Evolutionary conservation across 2,329 filamentous ascomycete species (phyloP).

Genomic region (Lecanicillium sp.): DNA sequence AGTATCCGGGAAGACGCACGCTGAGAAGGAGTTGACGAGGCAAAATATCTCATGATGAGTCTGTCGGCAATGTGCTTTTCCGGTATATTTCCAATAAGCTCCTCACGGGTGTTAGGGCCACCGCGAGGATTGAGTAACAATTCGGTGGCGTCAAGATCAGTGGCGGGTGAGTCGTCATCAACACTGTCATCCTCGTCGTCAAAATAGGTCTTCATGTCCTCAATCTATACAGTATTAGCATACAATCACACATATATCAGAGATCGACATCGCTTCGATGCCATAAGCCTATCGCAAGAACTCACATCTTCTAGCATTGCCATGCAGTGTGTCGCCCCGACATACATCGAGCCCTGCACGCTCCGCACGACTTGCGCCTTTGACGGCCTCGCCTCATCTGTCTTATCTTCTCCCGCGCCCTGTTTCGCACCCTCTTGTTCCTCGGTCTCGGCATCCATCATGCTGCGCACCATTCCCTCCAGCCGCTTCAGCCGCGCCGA

Average conservation of each 20-base stretch:
- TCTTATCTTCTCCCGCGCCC: conserved; percentile 9
- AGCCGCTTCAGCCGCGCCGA: conserved; percentile 48
- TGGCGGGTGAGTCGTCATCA: conserved; percentile 26
- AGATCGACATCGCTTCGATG: not conserved
- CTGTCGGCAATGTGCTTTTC: conserved; percentile 41
- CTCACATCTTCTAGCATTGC: conserved; percentile 55
- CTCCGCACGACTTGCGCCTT: conserved; percentile 40
- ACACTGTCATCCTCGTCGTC: conserved; percentile 38
- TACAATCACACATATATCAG: no score
- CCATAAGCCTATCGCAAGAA: not conserved
- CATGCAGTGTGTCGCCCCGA: conserved; percentile 55
- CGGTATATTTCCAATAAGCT: conserved; percentile 44
- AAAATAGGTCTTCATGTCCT: conserved; percentile 54
- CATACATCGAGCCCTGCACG: conserved; percentile 41
- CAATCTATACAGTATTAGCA: conserved; percentile 37
- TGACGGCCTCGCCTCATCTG: conserved; percentile 19
- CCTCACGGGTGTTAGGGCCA: conserved; percentile 35
- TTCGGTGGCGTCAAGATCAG: conserved; percentile 35
- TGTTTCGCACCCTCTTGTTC: conserved; percentile 1
- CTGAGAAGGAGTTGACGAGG: conserved; percentile 45
- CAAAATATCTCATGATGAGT: conserved; percentile 48
- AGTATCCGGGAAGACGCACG: no score
- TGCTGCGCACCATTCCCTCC: conserved; percentile 51
- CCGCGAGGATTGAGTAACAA: conserved; percentile 37
- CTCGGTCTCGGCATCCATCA: conserved; percentile 39